Conservation (phyloP, 768 basidiomycete genomes). For the Tricholoma bakamatsutake region DNA sequence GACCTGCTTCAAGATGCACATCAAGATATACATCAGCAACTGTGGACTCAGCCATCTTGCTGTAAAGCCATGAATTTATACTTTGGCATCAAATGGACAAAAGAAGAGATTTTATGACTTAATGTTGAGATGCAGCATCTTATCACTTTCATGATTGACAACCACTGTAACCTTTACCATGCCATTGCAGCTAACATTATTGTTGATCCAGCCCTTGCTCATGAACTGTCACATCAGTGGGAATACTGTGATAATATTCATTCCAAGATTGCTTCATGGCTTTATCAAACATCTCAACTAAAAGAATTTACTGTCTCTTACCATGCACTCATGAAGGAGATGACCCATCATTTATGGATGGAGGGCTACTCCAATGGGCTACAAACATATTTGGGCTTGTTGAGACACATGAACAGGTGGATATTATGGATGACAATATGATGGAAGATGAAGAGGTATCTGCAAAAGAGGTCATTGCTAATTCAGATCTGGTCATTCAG, state of each 20-base stretch:
- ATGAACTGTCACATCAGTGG: background rate
- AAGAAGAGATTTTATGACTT: background rate
- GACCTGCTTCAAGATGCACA: background rate
- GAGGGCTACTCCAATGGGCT: background rate
- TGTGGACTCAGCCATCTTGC: background rate
- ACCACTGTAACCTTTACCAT: background rate
- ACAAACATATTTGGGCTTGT: background rate
- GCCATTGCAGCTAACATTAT: background rate
- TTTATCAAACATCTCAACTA: background rate
- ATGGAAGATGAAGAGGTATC: background rate
- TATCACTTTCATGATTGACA: background rate
- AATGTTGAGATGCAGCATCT: background rate
- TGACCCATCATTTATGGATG: background rate
- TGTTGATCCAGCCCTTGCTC: background rate
- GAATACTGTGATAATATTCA: background rate
- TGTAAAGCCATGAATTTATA: background rate
- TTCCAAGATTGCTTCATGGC: background rate
- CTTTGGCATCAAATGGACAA: constrained; percentile 1
- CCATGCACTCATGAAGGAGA: background rate
- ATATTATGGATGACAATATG: background rate
- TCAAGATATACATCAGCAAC: background rate
- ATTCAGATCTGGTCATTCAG: background rate
- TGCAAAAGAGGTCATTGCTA: background rate
- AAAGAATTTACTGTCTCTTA: background rate
- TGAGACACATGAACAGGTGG: background rate